A percentile compares a stretch with the other conserved stretches of the same genome.
These are phyloP conservation scores for Volvox africanus DNA, from an alignment of 139 green algal species.

Conservation along the genomic window DNA sequence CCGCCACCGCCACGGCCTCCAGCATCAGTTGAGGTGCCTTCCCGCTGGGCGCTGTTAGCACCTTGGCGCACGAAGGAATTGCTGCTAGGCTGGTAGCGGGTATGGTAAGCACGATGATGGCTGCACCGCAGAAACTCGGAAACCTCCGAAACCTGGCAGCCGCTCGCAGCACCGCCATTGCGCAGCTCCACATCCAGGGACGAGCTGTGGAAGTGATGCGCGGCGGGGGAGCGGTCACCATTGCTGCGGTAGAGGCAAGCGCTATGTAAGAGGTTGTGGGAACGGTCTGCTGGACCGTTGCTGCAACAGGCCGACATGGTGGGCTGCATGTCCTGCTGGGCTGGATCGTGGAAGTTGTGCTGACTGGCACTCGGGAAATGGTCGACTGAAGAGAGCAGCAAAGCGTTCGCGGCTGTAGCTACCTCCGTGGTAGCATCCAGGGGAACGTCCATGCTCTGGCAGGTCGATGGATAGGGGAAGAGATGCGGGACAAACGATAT, in stretches of 20 bases:
- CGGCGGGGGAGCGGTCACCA: neutral
- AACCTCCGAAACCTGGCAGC: neutral
- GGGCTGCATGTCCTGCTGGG: neutral
- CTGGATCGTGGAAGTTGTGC: neutral
- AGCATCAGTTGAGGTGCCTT: neutral
- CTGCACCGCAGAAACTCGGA: neutral
- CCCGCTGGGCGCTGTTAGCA: neutral
- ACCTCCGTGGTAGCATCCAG: neutral
- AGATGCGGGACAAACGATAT: no score
- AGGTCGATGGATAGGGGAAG: no score
- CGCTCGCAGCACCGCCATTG: neutral
- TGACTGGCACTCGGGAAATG: neutral
- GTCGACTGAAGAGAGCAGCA: neutral
- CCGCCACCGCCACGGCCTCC: neutral
- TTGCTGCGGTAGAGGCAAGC: neutral
- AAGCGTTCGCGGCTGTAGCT: neutral
- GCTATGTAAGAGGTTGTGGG: neutral
- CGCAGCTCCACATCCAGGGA: neutral
- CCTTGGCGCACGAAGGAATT: neutral
- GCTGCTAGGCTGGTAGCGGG: neutral
- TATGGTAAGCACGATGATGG: neutral
- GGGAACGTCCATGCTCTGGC: neutral
- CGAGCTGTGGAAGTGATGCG: constrained; percentile 11
- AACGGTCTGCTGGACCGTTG: neutral
- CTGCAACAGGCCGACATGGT: neutral